Evolutionary conservation across 805 yeast genomes (phyloP).

Genomic region (Ogataea minuta): DNA sequence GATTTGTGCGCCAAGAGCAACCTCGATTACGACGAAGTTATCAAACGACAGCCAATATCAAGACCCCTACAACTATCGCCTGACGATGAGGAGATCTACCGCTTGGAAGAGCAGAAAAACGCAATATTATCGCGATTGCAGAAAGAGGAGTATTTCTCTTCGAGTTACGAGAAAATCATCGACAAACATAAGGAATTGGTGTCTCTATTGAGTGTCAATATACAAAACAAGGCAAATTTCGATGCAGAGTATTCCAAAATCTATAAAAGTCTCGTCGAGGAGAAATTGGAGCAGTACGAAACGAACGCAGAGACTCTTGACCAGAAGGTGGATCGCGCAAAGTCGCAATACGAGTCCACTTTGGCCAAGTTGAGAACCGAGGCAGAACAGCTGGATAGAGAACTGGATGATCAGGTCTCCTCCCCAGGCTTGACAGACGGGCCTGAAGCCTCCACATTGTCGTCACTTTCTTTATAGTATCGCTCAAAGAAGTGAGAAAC

Average conservation of each 20-base stretch:
- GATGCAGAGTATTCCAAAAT: slow-evolving; percentile 21
- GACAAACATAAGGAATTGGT: slow-evolving; percentile 31
- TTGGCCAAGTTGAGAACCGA: slow-evolving; percentile 9
- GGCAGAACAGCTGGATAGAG: slow-evolving; percentile 3
- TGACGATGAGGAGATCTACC: slow-evolving; percentile 18
- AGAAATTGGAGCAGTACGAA: slow-evolving; percentile 15
- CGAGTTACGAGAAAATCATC: slow-evolving; percentile 28
- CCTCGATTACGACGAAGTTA: slow-evolving; percentile 12
- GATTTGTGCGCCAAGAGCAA: slow-evolving; percentile 12
- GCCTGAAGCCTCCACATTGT: background rate
- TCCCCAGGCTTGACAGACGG: background rate
- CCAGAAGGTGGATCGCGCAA: slow-evolving; percentile 4
- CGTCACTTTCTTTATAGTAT: slow-evolving; percentile 17
- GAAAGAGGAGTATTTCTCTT: slow-evolving; percentile 32
- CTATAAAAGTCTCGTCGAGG: slow-evolving; percentile 17
- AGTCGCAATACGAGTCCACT: slow-evolving; percentile 11
- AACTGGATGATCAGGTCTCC: background rate
- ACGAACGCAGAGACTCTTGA: slow-evolving; percentile 15
- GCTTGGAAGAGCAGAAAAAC: slow-evolving; percentile 27
- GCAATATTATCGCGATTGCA: slow-evolving; percentile 32
- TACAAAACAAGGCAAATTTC: slow-evolving; percentile 17
- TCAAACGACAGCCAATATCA: background rate
- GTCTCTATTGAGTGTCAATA: slow-evolving; percentile 17
- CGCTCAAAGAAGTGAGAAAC: slow-evolving; percentile 25
- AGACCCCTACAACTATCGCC: slow-evolving; percentile 5